These are phyloP conservation scores for Leccinum rimulosum DNA, from an alignment of 768 basidiomycete genomes.

Conservation along the genomic window DNA sequence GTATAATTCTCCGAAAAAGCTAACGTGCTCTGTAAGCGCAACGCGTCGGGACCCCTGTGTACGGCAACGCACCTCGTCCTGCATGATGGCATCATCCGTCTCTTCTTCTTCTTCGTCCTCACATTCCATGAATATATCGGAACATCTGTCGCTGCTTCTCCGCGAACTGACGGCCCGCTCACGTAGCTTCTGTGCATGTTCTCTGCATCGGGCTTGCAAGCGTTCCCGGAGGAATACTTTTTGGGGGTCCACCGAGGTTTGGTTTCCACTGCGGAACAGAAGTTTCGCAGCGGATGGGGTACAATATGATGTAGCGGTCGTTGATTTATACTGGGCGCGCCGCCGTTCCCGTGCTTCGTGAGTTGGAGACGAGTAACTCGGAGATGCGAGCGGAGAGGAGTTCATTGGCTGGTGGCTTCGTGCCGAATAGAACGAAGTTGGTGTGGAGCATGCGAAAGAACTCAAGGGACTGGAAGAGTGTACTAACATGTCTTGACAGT, in stretches of 20 bases:
- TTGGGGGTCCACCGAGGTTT: slow-evolving; percentile 43
- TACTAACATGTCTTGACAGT: slow-evolving; percentile 11
- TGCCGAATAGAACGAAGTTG: slow-evolving; percentile 30
- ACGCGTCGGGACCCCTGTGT: neutral
- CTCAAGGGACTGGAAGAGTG: slow-evolving; percentile 31
- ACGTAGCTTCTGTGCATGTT: slow-evolving; percentile 57
- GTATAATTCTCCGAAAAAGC: slow-evolving; percentile 68
- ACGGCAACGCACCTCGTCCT: slow-evolving; percentile 50
- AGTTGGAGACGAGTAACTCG: slow-evolving; percentile 44
- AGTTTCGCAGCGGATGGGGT: slow-evolving; percentile 8
- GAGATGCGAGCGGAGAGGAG: slow-evolving; percentile 54
- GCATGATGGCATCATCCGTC: slow-evolving; percentile 56
- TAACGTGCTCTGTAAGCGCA: slow-evolving; percentile 27
- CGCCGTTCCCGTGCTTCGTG: slow-evolving; percentile 47
- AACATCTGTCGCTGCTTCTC: slow-evolving; percentile 47
- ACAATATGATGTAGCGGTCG: slow-evolving; percentile 25
- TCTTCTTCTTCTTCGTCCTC: slow-evolving; percentile 52
- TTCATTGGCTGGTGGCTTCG: slow-evolving; percentile 37
- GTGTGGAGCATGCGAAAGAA: slow-evolving; percentile 35
- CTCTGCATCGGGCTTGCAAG: slow-evolving; percentile 59
- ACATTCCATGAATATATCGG: slow-evolving; percentile 43
- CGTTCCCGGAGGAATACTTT: slow-evolving; percentile 56
- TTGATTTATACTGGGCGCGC: slow-evolving; percentile 53
- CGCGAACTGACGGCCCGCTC: slow-evolving; percentile 42
- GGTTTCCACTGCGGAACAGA: slow-evolving; percentile 14